Evolutionary conservation across 139 green algal species (phyloP), one percentile per base, ranked within the genome.

Genomic region (Pseudopediastrum boryanum): DNA sequence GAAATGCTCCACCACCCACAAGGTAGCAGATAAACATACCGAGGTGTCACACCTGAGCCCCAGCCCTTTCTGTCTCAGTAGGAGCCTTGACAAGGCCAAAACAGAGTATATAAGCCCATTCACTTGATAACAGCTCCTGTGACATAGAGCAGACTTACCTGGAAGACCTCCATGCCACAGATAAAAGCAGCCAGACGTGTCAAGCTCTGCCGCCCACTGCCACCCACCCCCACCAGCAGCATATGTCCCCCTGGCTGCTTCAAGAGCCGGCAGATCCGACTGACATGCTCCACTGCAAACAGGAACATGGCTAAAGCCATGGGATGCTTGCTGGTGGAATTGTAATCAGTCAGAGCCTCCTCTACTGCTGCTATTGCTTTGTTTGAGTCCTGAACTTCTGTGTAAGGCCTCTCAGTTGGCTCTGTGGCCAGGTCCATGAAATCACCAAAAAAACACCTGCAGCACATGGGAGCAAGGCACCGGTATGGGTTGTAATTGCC

Each of bases 301-400:
- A 92, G 81, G 77, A 95, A 94, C 73, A 96, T 84, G 12, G 89
- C 92, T 39, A 96, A 85, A 63, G 92, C 91, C 92, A 96, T 93
- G 19, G 90, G 90, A 0, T 84, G 81, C 85, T 93, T 95, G 84
- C 80, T 89, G 63, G 83, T 88, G 74, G 64, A 86, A 71, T 96
- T 96, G 84, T 90, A 84, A 70, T 96, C 91, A 29, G 65, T 31
- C 29, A 91, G 75, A 75, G 92, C 93, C 19, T 90, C 87, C 68
- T 94, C 89, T 79, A 96, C 91, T 21, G 80, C 83, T 39, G 33
- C 56, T 7, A 85, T 67, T 12, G 86, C 75, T 10, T 41, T 54
- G 4, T 66, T 39, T 3, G 81, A 61, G 59, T 84, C 79, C 4
- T 69, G 36, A 23, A 81, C 71, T 71, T 86, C 75, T 33, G 52